phyloP scores from a whole-genome alignment of 2,329 filamentous ascomycete species.

The Neofusicoccum cordaticola region DNA sequence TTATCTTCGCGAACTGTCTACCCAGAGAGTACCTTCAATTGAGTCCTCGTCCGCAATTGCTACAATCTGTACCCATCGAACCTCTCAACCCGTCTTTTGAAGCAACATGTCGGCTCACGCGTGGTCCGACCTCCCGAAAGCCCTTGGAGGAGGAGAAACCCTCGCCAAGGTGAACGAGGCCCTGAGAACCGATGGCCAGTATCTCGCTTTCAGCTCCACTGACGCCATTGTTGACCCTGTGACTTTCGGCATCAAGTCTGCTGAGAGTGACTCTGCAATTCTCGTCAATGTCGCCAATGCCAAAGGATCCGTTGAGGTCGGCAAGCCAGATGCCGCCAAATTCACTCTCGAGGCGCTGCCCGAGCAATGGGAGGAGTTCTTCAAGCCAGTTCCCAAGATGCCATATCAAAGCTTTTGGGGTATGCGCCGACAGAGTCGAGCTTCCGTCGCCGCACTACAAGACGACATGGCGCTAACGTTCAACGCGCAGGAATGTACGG shows the following conservation, averaged over 20 bases:
- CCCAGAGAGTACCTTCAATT: background rate
- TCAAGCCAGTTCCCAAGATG: constrained; percentile 40
- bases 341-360: constrained; percentile 43
- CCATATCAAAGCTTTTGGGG: constrained; percentile 49
- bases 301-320: constrained; percentile 27
- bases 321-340: constrained; percentile 31
- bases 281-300: constrained; percentile 34
- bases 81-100: background rate
- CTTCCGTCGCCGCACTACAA: background rate
- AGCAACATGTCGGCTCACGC: constrained; percentile 1
- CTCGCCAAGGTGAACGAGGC: constrained; percentile 32
- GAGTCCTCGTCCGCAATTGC: background rate
- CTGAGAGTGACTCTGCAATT: constrained; percentile 31
- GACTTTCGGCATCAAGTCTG: constrained; percentile 37
- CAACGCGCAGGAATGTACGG: constrained; percentile 25
- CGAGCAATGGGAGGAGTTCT: constrained; percentile 48
- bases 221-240: constrained; percentile 32
- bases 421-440: constrained; percentile 21
- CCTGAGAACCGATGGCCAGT: constrained; percentile 32
- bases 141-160: constrained; percentile 28
- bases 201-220: constrained; percentile 36
- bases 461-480: background rate
- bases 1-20: background rate
- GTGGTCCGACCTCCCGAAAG: constrained; percentile 34
- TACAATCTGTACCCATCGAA: background rate